These are phyloP conservation scores for Lactifluus volemus DNA, from an alignment of 768 basidiomycete species.

Conservation along the genomic window DNA sequence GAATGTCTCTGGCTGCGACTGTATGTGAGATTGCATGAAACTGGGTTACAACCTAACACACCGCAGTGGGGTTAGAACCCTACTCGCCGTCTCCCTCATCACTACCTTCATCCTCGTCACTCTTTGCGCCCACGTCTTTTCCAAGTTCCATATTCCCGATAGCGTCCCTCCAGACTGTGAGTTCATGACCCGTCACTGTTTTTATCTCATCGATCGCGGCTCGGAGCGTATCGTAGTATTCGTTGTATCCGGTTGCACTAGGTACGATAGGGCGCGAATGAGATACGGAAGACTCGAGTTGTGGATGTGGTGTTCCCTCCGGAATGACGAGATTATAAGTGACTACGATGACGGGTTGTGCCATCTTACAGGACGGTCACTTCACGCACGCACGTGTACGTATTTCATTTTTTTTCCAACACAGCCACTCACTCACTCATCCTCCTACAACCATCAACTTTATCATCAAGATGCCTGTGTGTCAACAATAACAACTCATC, in stretches of 20 bases:
- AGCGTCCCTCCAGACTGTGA: conserved; percentile 68
- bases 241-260: conserved; percentile 18
- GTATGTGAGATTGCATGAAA: background rate
- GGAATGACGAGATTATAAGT: conserved; percentile 40
- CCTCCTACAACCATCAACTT: background rate
- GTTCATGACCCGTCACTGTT: conserved; percentile 49
- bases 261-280: conserved; percentile 23
- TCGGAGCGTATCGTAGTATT: conserved; percentile 45
- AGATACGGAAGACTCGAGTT: conserved; percentile 21
- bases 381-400: background rate
- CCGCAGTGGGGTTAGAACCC: background rate
- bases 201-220: conserved; percentile 44
- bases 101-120: conserved; percentile 35
- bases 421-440: background rate
- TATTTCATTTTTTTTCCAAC: background rate
- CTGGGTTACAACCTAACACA: background rate
- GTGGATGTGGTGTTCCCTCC: conserved; percentile 19
- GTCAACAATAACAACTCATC: background rate
- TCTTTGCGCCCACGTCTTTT: conserved; percentile 45
- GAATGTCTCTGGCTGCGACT: background rate
- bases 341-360: conserved; percentile 28
- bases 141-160: conserved; percentile 55
- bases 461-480: conserved; percentile 13
- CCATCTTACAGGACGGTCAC: background rate
- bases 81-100: conserved; percentile 31